Conservation (phyloP, 2,329 filamentous ascomycete species). For the Colletotrichum sp. region DNA sequence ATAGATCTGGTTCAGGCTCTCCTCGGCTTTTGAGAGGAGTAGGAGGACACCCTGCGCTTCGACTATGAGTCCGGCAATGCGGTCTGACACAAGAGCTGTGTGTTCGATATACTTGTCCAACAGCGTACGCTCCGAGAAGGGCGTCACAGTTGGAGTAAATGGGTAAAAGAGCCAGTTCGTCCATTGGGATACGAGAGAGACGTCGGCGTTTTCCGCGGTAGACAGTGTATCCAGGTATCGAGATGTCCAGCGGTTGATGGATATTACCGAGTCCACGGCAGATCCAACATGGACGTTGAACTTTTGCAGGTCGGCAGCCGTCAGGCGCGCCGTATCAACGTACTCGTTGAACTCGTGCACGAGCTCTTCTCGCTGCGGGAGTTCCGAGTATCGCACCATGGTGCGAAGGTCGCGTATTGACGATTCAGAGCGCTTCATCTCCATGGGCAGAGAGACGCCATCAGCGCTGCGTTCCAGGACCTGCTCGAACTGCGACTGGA, state of each 20-base stretch:
- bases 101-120: conserved; percentile 79
- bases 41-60: conserved; percentile 73
- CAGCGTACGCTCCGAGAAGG: conserved; percentile 66
- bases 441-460: conserved; percentile 71
- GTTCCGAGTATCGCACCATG: conserved; percentile 72
- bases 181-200: conserved; percentile 44
- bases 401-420: conserved; percentile 77
- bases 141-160: conserved; percentile 59
- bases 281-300: conserved; percentile 81
- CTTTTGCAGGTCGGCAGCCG: conserved; percentile 69
- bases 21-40: conserved; percentile 71
- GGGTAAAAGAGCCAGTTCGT: conserved; percentile 58
- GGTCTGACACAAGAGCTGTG: conserved; percentile 71
- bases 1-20: conserved; percentile 72
- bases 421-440: conserved; percentile 80
- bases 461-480: conserved; percentile 72
- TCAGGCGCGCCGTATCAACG: conserved; percentile 69
- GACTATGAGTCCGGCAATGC: conserved; percentile 70
- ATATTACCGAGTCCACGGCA: conserved; percentile 76
- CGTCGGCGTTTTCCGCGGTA: conserved; percentile 30
- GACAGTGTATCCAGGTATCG: conserved; percentile 69
- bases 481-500: conserved; percentile 78
- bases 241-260: conserved; percentile 78
- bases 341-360: conserved; percentile 79
- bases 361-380: conserved; percentile 73